phyloP scores from a whole-genome alignment of 306 rosid species.

The Echinosophora koreensis region DNA sequence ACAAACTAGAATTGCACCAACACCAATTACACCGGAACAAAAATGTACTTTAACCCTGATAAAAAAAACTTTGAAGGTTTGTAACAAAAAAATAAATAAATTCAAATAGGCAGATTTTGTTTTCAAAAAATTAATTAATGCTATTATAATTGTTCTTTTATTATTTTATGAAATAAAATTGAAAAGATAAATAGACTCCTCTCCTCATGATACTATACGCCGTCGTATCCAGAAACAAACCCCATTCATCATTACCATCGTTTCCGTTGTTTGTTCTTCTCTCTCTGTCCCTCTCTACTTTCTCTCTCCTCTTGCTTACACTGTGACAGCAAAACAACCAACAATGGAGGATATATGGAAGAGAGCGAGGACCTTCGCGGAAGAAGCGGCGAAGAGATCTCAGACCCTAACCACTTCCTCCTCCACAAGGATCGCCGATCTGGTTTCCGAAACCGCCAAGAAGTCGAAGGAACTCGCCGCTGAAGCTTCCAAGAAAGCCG shows the following conservation, averaged over 20 bases:
- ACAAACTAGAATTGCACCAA: no score
- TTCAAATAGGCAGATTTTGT: neutral
- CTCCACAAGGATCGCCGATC: slow-evolving; percentile 75
- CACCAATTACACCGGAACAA: no score
- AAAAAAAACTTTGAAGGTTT: no score
- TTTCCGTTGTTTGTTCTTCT: neutral
- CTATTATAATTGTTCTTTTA: no score
- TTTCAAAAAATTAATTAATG: neutral
- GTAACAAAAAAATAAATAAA: no score
- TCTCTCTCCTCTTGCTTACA: slow-evolving; percentile 3
- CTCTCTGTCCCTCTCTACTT: neutral
- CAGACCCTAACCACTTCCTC: slow-evolving; percentile 70
- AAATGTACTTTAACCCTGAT: no score
- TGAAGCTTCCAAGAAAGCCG: slow-evolving; percentile 93
- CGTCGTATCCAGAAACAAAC: neutral
- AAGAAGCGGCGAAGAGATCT: slow-evolving; percentile 92
- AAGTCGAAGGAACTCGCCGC: slow-evolving; percentile 92
- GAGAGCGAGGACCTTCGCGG: slow-evolving; percentile 87
- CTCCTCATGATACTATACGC: neutral
- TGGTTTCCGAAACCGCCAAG: slow-evolving; percentile 93
- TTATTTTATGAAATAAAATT: no score
- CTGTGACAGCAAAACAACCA: neutral
- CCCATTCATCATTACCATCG: neutral
- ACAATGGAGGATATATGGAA: slow-evolving; percentile 93
- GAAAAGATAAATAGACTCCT: neutral